A percentile compares a stretch with the other conserved stretches of the same genome.
These are phyloP conservation scores for Trichoderma simmonsii DNA, from an alignment of 2,329 filamentous ascomycete species.

Conservation along the genomic window DNA sequence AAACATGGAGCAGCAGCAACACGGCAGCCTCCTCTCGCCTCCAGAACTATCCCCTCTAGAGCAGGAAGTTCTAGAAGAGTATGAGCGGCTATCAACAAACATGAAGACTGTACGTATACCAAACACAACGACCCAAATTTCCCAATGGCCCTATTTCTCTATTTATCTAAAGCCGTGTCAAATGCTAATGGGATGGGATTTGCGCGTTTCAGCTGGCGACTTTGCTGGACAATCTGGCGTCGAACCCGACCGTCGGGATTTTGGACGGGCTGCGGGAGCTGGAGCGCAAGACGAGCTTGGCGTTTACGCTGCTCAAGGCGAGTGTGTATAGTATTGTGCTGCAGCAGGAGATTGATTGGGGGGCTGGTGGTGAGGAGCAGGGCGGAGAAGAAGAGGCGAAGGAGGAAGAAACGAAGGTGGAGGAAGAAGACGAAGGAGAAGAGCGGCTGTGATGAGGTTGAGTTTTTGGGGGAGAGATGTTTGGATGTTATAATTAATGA, in stretches of 20 bases:
- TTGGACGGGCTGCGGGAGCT: conserved; percentile 82
- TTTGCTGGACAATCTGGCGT: conserved; percentile 61
- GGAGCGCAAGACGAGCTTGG: conserved; percentile 90
- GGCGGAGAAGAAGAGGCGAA: neutral
- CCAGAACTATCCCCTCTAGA: conserved; percentile 74
- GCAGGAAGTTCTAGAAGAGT: conserved; percentile 93
- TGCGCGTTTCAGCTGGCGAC: conserved; percentile 46
- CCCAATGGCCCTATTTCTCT: neutral
- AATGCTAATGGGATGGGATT: neutral
- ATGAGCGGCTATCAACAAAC: conserved; percentile 80
- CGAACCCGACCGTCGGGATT: conserved; percentile 74
- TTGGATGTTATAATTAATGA: neutral
- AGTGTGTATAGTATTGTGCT: conserved; percentile 98
- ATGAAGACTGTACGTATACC: conserved; percentile 74
- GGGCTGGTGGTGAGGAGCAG: conserved; percentile 30
- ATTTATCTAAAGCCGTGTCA: neutral
- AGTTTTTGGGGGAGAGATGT: neutral
- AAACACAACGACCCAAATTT: neutral
- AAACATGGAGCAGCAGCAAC: conserved; percentile 23
- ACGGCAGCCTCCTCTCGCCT: conserved; percentile 36
- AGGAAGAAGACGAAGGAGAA: neutral
- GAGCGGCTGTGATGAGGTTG: neutral
- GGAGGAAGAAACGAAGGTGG: neutral
- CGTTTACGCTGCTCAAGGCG: conserved; percentile 94
- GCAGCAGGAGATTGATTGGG: conserved; percentile 90